phyloP scores from a whole-genome alignment of 257 asterid genomes.

The Solanum rostratum region DNA sequence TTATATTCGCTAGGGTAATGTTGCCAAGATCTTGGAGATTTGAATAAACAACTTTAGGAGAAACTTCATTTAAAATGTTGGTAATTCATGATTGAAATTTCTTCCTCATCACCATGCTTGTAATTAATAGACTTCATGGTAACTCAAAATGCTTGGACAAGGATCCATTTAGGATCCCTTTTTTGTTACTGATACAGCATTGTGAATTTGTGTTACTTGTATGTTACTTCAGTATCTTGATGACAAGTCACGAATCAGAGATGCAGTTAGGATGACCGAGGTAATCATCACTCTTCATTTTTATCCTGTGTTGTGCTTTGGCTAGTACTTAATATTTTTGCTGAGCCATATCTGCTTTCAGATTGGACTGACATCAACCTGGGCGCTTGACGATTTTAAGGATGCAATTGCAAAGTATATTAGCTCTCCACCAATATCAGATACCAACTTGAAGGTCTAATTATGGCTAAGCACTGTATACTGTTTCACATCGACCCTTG shows the following conservation, averaged over 20 bases:
- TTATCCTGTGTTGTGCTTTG: background rate
- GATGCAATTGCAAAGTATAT: slow-evolving; percentile 33
- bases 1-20: too few relatives aligned
- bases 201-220: background rate
- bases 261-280: slow-evolving; percentile 51
- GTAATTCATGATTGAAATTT: background rate
- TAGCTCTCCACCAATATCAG: slow-evolving; percentile 36
- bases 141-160: background rate
- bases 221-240: slow-evolving; percentile 58
- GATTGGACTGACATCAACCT: slow-evolving; percentile 50
- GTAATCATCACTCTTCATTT: slow-evolving; percentile 26
- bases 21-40: too few relatives aligned
- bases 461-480: background rate
- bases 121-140: background rate
- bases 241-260: slow-evolving; percentile 71
- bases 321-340: background rate
- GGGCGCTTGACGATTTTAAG: slow-evolving; percentile 69
- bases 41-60: too few relatives aligned
- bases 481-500: background rate
- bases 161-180: background rate
- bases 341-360: slow-evolving; percentile 14
- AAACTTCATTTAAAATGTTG: background rate
- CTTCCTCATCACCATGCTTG: background rate
- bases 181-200: background rate
- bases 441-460: slow-evolving; percentile 60